Evolutionary conservation across 495 filamentous ascomycete genomes (phyloP).

Genomic region (Penicillium ucsense): DNA sequence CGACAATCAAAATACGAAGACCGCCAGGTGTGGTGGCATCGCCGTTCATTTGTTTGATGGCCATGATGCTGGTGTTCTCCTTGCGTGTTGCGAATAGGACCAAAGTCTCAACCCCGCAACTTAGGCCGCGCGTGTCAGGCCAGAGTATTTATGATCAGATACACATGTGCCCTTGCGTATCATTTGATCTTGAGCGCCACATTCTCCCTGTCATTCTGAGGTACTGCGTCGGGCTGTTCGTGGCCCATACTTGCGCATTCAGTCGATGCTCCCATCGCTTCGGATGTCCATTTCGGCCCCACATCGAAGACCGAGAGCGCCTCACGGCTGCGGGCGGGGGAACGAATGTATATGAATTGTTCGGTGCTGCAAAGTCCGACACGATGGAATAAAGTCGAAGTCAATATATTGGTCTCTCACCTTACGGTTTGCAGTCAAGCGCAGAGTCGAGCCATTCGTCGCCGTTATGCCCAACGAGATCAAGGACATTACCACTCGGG

Average conservation of each 20-base stretch:
- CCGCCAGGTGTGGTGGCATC: conserved; percentile 7
- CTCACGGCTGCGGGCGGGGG: conserved; percentile 3
- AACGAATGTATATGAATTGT: conserved; percentile 6
- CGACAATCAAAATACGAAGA: conserved; percentile 40
- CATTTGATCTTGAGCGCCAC: not conserved
- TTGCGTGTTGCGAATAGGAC: not conserved
- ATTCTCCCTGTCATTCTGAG: too few species aligned
- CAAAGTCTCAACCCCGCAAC: not conserved
- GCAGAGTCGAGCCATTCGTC: not conserved
- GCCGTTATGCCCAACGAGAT: conserved; percentile 29
- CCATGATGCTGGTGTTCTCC: conserved; percentile 2
- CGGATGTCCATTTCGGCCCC: conserved; percentile 25
- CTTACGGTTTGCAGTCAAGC: not conserved
- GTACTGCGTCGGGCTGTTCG: too few species aligned
- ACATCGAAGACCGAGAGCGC: conserved; percentile 3
- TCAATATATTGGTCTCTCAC: not conserved
- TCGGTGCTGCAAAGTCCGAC: not conserved
- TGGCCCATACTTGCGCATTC: too few species aligned
- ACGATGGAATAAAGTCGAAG: not conserved
- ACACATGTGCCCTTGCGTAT: not conserved
- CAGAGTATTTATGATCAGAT: conserved; percentile 1
- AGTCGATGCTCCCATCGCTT: not conserved
- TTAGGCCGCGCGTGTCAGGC: not conserved
- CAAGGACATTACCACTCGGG: conserved; percentile 29
- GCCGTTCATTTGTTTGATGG: conserved; percentile 6